A percentile compares a stretch with the other conserved stretches of the same genome.
These are phyloP conservation scores for Aurinia saxatilis DNA, from an alignment of 345 rosid genomes.

Conservation along the genomic window DNA sequence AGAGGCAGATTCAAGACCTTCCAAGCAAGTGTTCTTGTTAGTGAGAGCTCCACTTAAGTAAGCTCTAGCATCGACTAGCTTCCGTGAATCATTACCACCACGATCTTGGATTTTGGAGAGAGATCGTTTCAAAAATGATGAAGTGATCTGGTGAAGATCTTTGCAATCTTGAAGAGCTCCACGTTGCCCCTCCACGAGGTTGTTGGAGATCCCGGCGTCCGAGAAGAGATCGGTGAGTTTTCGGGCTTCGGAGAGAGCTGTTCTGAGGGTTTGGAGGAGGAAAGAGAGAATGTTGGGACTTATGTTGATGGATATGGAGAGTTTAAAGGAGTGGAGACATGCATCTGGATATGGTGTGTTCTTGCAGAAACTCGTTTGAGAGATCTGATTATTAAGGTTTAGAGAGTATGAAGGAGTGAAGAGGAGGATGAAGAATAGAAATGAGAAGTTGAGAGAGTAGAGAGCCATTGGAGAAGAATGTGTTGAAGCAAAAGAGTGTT, in stretches of 20 bases:
- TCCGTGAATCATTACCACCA: conserved; percentile 16
- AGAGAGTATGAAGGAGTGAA: conserved; percentile 18
- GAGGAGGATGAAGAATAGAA: conserved; percentile 35
- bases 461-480: conserved; percentile 37
- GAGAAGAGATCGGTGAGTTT: conserved; percentile 51
- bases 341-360: conserved; percentile 62
- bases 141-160: conserved; percentile 74
- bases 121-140: conserved; percentile 40
- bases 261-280: conserved; percentile 57
- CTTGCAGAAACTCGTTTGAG: conserved; percentile 44
- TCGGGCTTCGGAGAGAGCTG: conserved; percentile 54
- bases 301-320: conserved; percentile 67
- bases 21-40: conserved; percentile 84
- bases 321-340: conserved; percentile 54
- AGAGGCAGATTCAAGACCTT: conserved; percentile 65
- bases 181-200: conserved; percentile 53
- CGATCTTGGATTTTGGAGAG: conserved; percentile 35
- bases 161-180: conserved; percentile 73
- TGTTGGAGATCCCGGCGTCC: conserved; percentile 19
- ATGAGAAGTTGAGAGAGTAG: conserved; percentile 5
- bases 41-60: conserved; percentile 76
- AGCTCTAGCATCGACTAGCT: conserved; percentile 50
- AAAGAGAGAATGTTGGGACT: conserved; percentile 46
- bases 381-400: conserved; percentile 23
- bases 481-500: conserved; percentile 10